Conservation (phyloP, 768 basidiomycete species). For the Suillus spraguei region DNA sequence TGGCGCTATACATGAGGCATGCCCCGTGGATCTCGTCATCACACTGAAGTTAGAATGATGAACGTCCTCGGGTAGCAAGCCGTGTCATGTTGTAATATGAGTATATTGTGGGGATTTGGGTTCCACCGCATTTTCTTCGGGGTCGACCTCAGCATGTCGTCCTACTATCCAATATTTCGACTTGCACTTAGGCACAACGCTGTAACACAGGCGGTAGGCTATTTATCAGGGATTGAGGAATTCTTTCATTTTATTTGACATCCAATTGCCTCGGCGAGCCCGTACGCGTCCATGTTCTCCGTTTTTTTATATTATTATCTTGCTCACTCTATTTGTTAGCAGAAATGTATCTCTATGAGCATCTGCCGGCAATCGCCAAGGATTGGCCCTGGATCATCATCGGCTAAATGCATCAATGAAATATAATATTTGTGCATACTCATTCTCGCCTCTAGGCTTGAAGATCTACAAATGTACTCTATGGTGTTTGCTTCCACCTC, state of each 20-base stretch:
- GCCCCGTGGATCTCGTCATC: neutral
- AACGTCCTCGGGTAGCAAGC: neutral
- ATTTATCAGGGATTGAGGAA: neutral
- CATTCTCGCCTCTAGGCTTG: neutral
- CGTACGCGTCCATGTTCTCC: neutral
- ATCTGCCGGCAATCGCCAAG: neutral
- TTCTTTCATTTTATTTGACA: neutral
- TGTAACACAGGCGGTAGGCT: neutral
- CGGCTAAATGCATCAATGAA: neutral
- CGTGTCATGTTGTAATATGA: neutral
- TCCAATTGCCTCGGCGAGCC: neutral
- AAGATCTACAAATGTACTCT: neutral
- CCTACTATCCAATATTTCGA: neutral
- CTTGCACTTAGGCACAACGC: neutral
- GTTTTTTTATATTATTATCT: neutral
- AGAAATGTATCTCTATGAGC: neutral
- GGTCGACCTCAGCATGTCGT: neutral
- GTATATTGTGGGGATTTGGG: neutral
- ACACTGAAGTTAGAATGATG: neutral
- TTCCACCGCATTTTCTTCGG: neutral
- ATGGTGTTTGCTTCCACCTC: neutral
- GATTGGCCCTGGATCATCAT: neutral
- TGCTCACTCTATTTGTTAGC: neutral
- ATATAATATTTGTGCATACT: neutral
- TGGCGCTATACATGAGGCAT: neutral